A percentile compares a stretch with the other conserved stretches of the same genome.
Evolutionary conservation across 768 basidiomycete species (phyloP).

Genomic region (Podaxis mareebaensis): DNA sequence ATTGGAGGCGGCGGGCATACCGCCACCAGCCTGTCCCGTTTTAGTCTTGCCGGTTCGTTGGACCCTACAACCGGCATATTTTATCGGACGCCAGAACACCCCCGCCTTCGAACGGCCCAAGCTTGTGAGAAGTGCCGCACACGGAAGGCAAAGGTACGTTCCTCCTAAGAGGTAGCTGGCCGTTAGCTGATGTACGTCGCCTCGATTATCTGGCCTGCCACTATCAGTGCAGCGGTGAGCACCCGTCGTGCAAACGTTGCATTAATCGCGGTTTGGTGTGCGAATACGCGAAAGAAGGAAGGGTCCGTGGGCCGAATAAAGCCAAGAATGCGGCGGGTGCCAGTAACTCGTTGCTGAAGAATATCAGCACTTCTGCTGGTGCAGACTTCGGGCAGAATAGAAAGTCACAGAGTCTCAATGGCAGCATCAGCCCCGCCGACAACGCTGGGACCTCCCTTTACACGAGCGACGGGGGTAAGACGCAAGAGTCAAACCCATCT

Average conservation of each 20-base stretch:
- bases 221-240: conserved; percentile 68
- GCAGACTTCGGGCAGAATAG: conserved; percentile 18
- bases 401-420: conserved; percentile 23
- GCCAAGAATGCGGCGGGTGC: conserved; percentile 34
- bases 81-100: conserved; percentile 62
- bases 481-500: background rate
- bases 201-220: background rate
- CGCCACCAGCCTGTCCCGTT: conserved; percentile 14
- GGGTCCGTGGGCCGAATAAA: conserved; percentile 64
- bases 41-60: conserved; percentile 54
- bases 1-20: conserved; percentile 16
- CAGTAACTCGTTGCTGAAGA: conserved; percentile 14
- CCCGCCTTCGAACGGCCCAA: conserved; percentile 68
- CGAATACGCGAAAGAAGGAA: conserved; percentile 67
- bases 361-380: conserved; percentile 8
- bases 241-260: conserved; percentile 70
- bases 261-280: conserved; percentile 56
- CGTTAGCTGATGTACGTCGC: conserved; percentile 2
- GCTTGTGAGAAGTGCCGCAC: conserved; percentile 76
- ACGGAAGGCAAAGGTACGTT: conserved; percentile 70
- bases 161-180: background rate
- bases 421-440: conserved; percentile 24
- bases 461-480: conserved; percentile 5
- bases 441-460: conserved; percentile 11
- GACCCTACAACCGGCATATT: conserved; percentile 68